Evolutionary conservation across 2,329 filamentous ascomycete species (phyloP), one percentile per base, ranked within the genome.

Genomic region (Alternaria ethzedia): DNA sequence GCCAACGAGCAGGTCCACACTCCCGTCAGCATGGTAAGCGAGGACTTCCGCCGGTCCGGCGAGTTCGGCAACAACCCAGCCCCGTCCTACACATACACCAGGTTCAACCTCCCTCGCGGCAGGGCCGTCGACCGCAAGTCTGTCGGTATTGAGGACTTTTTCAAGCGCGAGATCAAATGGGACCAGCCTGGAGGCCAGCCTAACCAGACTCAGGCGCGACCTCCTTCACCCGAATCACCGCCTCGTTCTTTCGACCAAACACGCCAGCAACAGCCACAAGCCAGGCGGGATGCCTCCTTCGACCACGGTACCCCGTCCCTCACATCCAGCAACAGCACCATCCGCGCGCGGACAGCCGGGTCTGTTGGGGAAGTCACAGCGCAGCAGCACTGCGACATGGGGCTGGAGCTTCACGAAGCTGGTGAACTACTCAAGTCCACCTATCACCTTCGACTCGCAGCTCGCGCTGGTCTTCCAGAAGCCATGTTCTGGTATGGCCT

Each of bases 401-500:
- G 93, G 9, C 96, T 99, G 61, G 90, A 93, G 65, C 90, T 93
- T 63, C 96, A 99, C 75, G 93, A 97, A 77, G 89, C 90, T 50
- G 95, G 95, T 17, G 90, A 92, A 11, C 83, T 97, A 28, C 94
- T 94, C 67, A 94, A 98, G 80, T 98, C 95, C 0, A 98, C 96
- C 0, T 99, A 98, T 76, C 96, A 99, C 77, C 86, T 99, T 47
- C 91, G 96, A 32, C 88, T 97, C 63, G 96, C 96, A 5, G 95
- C 96, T 1, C 89, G 90, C 71, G 90, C 92, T 60, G 92, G 93
- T 50, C 88, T 97, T 61, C 92, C 96, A 0, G 97, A 95, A 0
- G 96, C 91, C 21, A 99, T 99, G 96, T 87, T 99, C 12, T 85
- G 98, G 30, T 99, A 97, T 79, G 96, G 95, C 6, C 86, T 99